phyloP scores from a whole-genome alignment of 345 rosid species.

The Nasturtium officinale region DNA sequence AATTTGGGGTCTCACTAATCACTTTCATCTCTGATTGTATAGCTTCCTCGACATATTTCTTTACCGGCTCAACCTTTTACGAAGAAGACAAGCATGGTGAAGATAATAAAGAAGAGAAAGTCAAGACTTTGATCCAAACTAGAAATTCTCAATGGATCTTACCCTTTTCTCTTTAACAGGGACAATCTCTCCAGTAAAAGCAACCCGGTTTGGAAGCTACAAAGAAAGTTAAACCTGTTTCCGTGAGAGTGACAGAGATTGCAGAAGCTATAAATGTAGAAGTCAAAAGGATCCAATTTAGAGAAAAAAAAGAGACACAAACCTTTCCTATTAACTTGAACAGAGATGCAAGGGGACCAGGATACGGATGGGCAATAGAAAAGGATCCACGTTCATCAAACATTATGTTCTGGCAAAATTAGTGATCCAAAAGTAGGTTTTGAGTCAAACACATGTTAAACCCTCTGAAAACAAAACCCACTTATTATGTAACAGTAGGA shows the following conservation, averaged over 20 bases:
- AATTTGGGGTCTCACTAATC: slow-evolving; percentile 48
- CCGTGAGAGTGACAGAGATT: background rate
- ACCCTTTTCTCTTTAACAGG: slow-evolving; percentile 78
- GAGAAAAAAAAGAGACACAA: slow-evolving; percentile 30
- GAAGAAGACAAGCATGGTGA: slow-evolving; percentile 12
- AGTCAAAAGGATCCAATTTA: slow-evolving; percentile 9
- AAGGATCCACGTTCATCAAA: slow-evolving; percentile 86
- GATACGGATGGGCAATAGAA: slow-evolving; percentile 68
- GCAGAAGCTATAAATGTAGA: slow-evolving; percentile 9
- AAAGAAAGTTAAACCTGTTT: slow-evolving; percentile 24
- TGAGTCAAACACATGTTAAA: slow-evolving; percentile 2
- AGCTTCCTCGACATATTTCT: slow-evolving; percentile 56
- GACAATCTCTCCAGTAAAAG: slow-evolving; percentile 71
- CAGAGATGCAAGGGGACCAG: slow-evolving; percentile 65
- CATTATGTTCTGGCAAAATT: slow-evolving; percentile 60
- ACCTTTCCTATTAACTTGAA: slow-evolving; percentile 67
- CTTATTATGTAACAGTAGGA: background rate
- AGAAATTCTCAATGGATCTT: background rate
- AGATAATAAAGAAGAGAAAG: background rate
- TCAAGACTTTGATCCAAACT: background rate
- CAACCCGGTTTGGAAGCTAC: slow-evolving; percentile 80
- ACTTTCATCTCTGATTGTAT: slow-evolving; percentile 55
- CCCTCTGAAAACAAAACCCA: too few relatives aligned
- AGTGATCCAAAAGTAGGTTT: background rate
- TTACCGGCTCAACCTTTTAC: slow-evolving; percentile 33